Evolutionary conservation across 1,139 yeast genomes (phyloP).

Genomic region (Nakaseomyces delphensis): DNA sequence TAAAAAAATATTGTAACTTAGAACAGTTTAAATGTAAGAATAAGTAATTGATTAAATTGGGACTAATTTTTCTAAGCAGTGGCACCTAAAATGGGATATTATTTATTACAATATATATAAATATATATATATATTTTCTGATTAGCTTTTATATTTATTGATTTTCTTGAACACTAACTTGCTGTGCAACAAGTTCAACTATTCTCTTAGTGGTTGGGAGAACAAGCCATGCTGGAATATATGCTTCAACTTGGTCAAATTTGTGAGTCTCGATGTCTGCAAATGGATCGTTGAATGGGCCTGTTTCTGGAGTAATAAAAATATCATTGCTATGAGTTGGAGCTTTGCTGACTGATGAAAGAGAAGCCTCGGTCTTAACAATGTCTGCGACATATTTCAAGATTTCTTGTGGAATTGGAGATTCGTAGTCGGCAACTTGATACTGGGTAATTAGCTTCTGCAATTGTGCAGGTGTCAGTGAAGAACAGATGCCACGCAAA

Average conservation of each 20-base stretch:
- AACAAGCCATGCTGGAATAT: constrained; percentile 91
- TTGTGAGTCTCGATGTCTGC: constrained; percentile 80
- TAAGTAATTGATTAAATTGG: neutral
- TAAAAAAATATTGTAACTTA: neutral
- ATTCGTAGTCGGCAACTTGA: constrained; percentile 89
- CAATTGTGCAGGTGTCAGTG: constrained; percentile 86
- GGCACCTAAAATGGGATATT: neutral
- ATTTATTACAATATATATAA: neutral
- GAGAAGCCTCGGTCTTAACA: constrained; percentile 48
- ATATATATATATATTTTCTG: neutral
- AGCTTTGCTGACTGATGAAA: constrained; percentile 41
- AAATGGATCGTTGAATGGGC: constrained; percentile 82
- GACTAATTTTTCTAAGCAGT: too few relatives aligned
- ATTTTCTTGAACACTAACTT: constrained; percentile 42
- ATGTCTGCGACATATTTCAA: constrained; percentile 76
- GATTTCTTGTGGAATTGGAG: constrained; percentile 82
- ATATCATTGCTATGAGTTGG: constrained; percentile 43
- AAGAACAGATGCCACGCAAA: constrained; percentile 90
- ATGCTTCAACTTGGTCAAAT: constrained; percentile 84
- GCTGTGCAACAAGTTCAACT: constrained; percentile 81
- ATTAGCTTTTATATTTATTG: constrained; percentile 4
- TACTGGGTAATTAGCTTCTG: constrained; percentile 88
- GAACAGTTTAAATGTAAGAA: neutral
- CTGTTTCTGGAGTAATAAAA: constrained; percentile 53
- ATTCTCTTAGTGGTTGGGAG: constrained; percentile 83